Percentiles rank a stretch among this genome's conserved stretches.
Evolutionary conservation across 495 filamentous ascomycete species (phyloP).

Genomic region (Penicillium ochrochloron): DNA sequence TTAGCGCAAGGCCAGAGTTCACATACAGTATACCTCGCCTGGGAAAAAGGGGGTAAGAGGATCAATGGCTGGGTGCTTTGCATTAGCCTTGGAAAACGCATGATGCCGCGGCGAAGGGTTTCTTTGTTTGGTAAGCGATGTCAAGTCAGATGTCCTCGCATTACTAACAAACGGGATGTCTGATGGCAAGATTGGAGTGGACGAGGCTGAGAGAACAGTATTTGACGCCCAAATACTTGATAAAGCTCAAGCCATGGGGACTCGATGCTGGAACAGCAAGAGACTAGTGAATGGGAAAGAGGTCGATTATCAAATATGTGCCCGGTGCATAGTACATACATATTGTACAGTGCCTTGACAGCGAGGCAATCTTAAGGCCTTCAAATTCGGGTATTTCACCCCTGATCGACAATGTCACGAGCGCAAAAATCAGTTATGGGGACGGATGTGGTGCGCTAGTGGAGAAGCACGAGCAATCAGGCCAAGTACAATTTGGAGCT

Average conservation of each 20-base stretch:
- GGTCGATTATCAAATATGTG: neutral
- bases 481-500: slow-evolving; percentile 10
- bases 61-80: neutral
- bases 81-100: neutral
- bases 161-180: neutral
- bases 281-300: neutral
- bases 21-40: neutral
- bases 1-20: neutral
- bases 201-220: neutral
- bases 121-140: neutral
- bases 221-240: neutral
- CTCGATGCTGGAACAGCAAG: neutral
- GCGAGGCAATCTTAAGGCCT: neutral
- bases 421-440: slow-evolving; percentile 20
- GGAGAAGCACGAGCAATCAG: slow-evolving; percentile 15
- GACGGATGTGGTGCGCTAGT: slow-evolving; percentile 6
- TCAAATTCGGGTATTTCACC: slow-evolving; percentile 6
- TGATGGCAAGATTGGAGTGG: neutral
- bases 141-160: neutral
- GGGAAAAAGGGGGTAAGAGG: neutral
- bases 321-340: no score
- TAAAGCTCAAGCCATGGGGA: neutral
- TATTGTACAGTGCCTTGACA: neutral
- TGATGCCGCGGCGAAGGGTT: neutral
- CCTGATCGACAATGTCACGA: slow-evolving; percentile 22